Conservation (phyloP, 345 rosid genomes). For the Chamaenerion angustifolium region DNA sequence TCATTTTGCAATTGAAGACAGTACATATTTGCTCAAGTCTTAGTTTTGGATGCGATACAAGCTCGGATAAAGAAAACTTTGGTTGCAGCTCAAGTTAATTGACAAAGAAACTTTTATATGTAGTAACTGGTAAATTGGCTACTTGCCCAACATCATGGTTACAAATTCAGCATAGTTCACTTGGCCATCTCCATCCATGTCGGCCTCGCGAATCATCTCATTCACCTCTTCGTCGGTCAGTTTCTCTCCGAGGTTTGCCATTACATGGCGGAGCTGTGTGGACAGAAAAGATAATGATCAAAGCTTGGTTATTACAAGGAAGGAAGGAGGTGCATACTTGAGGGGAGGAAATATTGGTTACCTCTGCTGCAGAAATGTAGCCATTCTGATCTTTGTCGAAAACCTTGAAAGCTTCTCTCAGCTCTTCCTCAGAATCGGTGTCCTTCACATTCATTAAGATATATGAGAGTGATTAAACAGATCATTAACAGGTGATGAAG, state of each 20-base stretch:
- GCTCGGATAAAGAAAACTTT: too few relatives aligned
- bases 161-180: constrained; percentile 54
- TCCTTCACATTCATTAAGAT: constrained; percentile 17
- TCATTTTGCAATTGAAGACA: too few relatives aligned
- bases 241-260: constrained; percentile 40
- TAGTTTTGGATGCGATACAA: too few relatives aligned
- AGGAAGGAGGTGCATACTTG: not conserved
- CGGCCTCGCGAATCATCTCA: constrained; percentile 46
- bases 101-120: too few relatives aligned
- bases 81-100: too few relatives aligned
- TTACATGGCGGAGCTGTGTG: constrained; percentile 35
- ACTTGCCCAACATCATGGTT: constrained; percentile 38
- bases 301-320: not conserved
- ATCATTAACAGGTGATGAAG: too few relatives aligned
- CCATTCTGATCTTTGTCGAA: constrained; percentile 1
- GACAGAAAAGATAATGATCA: not conserved
- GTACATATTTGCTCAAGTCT: too few relatives aligned
- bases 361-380: constrained; percentile 9
- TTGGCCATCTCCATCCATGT: constrained; percentile 50
- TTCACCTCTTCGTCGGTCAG: constrained; percentile 40
- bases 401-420: not conserved
- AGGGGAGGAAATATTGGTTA: constrained; percentile 6
- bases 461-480: too few relatives aligned
- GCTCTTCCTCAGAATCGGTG: constrained; percentile 19
- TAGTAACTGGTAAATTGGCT: too few relatives aligned